Evolutionary conservation across 768 basidiomycete genomes (phyloP).

Genomic region (Tylopilus sp.): DNA sequence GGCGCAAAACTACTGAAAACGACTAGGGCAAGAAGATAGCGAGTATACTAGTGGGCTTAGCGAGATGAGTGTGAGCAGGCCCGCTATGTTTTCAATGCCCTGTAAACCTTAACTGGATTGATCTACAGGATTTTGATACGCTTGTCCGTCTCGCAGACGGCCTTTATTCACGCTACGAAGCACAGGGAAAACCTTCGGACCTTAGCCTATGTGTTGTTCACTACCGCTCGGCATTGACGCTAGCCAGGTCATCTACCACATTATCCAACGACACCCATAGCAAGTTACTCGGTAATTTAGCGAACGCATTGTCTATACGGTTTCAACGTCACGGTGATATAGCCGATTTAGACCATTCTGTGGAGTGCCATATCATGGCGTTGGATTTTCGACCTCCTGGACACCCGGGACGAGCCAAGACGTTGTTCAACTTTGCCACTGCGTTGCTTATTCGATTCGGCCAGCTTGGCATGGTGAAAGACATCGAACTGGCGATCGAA

Average conservation of each 20-base stretch:
- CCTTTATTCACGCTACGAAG: constrained; percentile 24
- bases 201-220: constrained; percentile 26
- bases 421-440: constrained; percentile 29
- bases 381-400: constrained; percentile 26
- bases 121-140: constrained; percentile 19
- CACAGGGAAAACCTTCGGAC: constrained; percentile 17
- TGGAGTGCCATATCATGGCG: constrained; percentile 26
- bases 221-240: constrained; percentile 25
- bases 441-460: constrained; percentile 28
- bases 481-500: constrained; percentile 30
- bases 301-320: constrained; percentile 25
- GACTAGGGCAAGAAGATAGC: too few species aligned
- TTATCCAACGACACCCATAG: constrained; percentile 21
- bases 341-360: constrained; percentile 26
- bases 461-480: constrained; percentile 17
- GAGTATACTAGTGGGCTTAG: too few species aligned
- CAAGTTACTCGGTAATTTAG: constrained; percentile 29
- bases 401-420: constrained; percentile 23
- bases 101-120: neutral
- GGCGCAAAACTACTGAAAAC: neutral
- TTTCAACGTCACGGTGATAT: constrained; percentile 26
- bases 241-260: constrained; percentile 15
- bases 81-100: neutral
- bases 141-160: constrained; percentile 24
- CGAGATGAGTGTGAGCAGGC: constrained; percentile 19